Percentiles rank a stretch among this genome's conserved stretches.
These are phyloP conservation scores for Arthrinium phaeospermum DNA, from an alignment of 2,329 filamentous ascomycete species.

Conservation along the genomic window DNA sequence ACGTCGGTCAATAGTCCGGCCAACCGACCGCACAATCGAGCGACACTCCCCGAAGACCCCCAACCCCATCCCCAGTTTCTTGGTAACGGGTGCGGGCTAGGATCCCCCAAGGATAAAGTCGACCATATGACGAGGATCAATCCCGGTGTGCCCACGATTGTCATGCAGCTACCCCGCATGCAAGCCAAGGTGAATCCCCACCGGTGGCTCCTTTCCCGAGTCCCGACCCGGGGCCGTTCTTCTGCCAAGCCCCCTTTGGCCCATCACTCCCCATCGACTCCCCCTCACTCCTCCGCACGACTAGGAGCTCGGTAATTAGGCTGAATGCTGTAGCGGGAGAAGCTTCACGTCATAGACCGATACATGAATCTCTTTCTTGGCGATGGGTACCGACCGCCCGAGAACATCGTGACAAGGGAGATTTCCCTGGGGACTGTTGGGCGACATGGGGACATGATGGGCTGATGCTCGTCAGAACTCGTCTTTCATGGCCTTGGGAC, in stretches of 20 bases:
- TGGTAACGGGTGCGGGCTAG: not conserved
- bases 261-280: not conserved
- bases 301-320: not conserved
- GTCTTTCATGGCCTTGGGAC: not conserved
- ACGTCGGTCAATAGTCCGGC: not conserved
- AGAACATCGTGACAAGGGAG: not conserved
- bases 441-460: not conserved
- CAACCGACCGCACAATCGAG: not conserved
- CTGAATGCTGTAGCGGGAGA: not conserved
- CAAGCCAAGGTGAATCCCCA: not conserved
- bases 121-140: not conserved
- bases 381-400: not conserved
- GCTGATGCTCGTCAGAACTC: not conserved
- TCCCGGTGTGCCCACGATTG: not conserved
- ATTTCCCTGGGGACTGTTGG: not conserved
- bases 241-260: not conserved
- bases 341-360: not conserved
- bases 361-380: not conserved
- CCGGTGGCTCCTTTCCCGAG: not conserved
- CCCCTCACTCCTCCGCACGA: constrained; percentile 1
- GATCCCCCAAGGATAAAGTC: not conserved
- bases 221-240: not conserved
- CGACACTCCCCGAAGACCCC: not conserved
- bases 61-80: not conserved
- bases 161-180: constrained; percentile 9